Evolutionary conservation across 495 filamentous ascomycete genomes (phyloP), one percentile per base, ranked within the genome.

Genomic region (Hypoxylon trugodes): DNA sequence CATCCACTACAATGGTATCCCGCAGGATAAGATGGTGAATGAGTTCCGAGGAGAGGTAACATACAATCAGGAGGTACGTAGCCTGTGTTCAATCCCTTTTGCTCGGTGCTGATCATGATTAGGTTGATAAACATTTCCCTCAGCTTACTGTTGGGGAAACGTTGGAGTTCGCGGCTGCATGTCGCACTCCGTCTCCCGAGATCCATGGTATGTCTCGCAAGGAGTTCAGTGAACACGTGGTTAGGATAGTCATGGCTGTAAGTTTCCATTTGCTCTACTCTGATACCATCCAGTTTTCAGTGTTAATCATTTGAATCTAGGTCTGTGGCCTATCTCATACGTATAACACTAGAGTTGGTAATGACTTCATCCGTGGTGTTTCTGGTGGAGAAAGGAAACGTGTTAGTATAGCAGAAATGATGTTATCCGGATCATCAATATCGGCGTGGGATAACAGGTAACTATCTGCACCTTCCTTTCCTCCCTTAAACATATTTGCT

Each of bases 341-440:
- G 45, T 48, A 48, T 30, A 16, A 48, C 4, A 48, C 45, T n/a
- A 32, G 45, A 33, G 45, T 48, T 4, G 45, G 45, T 9, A 48
- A 48, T 21, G 45, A 48, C 28, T 48, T 48, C 45, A 33, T 48
- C 45, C 45, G 45, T n/a, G 45, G 45, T 48, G 45, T 48, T 28
- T 48, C 45, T 6, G 45, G 45, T 13, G 45, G 45, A 10, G 45
- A 48, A 16, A 33, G 45, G 45, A 48, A 48, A 30, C 45, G 45
- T 12, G 45, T 48, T 12, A 48, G 45, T n/a, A 48, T 48, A 48
- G 45, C 45, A 12, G 45, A 48, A 30, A 48, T 48, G 45, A 48
- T 48, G 45, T 28, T 48, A 18, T 25, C 45, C n/a, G 45, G 45
- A 6, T 48, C 45, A 12, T 48, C 45, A 2, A 48, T 48, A 21